Percentiles rank a stretch among this genome's conserved stretches.
phyloP scores from a whole-genome alignment of 495 filamentous ascomycete species.

The Hypoxylon perforatum region DNA sequence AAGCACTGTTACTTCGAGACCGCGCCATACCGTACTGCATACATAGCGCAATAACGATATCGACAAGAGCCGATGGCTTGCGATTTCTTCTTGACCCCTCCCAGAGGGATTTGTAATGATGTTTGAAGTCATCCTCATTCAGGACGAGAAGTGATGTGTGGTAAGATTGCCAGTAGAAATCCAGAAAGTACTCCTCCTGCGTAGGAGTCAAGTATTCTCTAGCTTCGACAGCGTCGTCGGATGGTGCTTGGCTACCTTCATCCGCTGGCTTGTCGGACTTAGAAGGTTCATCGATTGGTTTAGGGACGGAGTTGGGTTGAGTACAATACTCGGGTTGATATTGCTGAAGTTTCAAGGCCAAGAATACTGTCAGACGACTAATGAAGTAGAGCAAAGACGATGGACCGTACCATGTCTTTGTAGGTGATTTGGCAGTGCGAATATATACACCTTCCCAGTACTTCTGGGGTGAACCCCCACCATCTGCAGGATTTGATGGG shows the following conservation, averaged over 20 bases:
- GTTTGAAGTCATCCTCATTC: constrained; percentile 57
- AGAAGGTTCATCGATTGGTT: constrained; percentile 15
- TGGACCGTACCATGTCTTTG: constrained; percentile 53
- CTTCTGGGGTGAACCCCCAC: constrained; percentile 18
- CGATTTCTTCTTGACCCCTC: constrained; percentile 35
- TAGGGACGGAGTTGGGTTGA: constrained; percentile 26
- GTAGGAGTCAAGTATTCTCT: constrained; percentile 30
- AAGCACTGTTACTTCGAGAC: constrained; percentile 2
- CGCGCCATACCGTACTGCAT: constrained; percentile 60
- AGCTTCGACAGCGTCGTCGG: constrained; percentile 7
- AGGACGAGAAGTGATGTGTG: constrained; percentile 49
- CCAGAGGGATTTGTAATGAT: constrained; percentile 62
- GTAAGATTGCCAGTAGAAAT: constrained; percentile 59
- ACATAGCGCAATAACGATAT: constrained; percentile 62
- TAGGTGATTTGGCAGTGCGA: constrained; percentile 40
- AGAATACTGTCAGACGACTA: constrained; percentile 47
- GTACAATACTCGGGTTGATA: constrained; percentile 28
- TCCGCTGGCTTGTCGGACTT: background rate
- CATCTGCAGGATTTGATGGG: constrained; percentile 5
- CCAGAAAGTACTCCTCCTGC: constrained; percentile 59
- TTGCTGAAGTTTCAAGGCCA: constrained; percentile 47
- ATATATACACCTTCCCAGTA: constrained; percentile 45
- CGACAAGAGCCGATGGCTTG: constrained; percentile 61
- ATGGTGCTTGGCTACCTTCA: background rate
- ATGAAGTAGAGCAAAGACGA: constrained; percentile 56